These are phyloP conservation scores for Ophiobolus disseminans DNA, from an alignment of 2,329 filamentous ascomycete genomes.

Conservation along the genomic window DNA sequence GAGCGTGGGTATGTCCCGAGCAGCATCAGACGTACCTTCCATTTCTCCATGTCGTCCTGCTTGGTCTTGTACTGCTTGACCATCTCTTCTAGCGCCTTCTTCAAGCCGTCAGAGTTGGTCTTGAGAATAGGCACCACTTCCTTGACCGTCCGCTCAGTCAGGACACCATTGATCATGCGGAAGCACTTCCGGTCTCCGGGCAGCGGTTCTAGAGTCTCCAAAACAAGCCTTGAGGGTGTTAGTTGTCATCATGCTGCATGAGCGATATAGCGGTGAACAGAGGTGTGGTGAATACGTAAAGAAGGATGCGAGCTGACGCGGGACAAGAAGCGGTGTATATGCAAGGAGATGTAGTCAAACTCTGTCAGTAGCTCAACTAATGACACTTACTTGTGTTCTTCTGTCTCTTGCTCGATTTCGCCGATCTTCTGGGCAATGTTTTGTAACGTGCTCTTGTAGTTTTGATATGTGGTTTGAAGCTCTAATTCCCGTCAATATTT, in stretches of 20 bases:
- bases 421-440: constrained; percentile 96
- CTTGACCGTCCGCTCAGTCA: constrained; percentile 91
- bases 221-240: constrained; percentile 73
- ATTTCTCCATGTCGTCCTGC: constrained; percentile 94
- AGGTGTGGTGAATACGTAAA: constrained; percentile 4
- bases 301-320: constrained; percentile 16
- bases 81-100: constrained; percentile 91
- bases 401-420: constrained; percentile 94
- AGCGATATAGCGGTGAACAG: constrained; percentile 24
- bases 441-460: constrained; percentile 79
- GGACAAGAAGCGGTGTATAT: constrained; percentile 27
- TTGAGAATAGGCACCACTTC: constrained; percentile 90
- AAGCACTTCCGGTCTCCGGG: constrained; percentile 92
- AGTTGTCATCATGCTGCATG: constrained; percentile 15
- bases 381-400: constrained; percentile 89
- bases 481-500: constrained; percentile 58
- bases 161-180: constrained; percentile 95
- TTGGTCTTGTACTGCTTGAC: constrained; percentile 96
- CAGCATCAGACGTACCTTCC: constrained; percentile 82
- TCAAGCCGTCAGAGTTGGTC: constrained; percentile 92
- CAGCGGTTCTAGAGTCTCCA: constrained; percentile 87
- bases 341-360: constrained; percentile 8
- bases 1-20: too few relatives aligned
- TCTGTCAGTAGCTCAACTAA: constrained; percentile 11
- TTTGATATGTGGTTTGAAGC: constrained; percentile 79